These are phyloP conservation scores for Fusarium brachygibbosum DNA, from an alignment of 2,329 filamentous ascomycete species.

Conservation along the genomic window DNA sequence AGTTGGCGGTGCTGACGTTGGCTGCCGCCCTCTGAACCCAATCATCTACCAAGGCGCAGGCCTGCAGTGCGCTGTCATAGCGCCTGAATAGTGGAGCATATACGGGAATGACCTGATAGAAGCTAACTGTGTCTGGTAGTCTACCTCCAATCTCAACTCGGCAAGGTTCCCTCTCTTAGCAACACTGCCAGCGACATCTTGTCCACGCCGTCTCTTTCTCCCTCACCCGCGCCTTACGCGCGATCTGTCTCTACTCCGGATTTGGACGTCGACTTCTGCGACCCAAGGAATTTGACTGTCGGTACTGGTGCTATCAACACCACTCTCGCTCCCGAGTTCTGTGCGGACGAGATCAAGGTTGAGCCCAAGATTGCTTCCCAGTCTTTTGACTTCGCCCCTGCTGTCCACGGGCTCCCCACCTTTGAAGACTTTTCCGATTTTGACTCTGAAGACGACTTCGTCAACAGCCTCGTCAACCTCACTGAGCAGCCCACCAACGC, in stretches of 20 bases:
- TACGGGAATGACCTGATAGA: slow-evolving; percentile 28
- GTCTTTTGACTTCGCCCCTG: slow-evolving; percentile 66
- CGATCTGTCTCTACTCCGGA: slow-evolving; percentile 74
- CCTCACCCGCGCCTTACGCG: slow-evolving; percentile 85
- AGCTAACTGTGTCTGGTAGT: slow-evolving; percentile 60
- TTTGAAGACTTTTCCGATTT: slow-evolving; percentile 92
- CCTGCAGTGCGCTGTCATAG: slow-evolving; percentile 41
- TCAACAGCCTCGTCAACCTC: slow-evolving; percentile 78
- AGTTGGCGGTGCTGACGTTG: slow-evolving; percentile 37
- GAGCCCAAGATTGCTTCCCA: slow-evolving; percentile 63
- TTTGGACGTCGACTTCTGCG: slow-evolving; percentile 86
- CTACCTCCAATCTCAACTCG: slow-evolving; percentile 63
- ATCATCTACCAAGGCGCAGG: slow-evolving; percentile 38
- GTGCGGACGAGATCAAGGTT: slow-evolving; percentile 72
- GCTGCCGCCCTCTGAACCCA: slow-evolving; percentile 31
- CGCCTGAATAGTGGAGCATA: slow-evolving; percentile 44
- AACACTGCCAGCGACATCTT: slow-evolving; percentile 77
- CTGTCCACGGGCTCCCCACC: slow-evolving; percentile 72
- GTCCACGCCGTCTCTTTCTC: slow-evolving; percentile 84
- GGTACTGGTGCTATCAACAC: slow-evolving; percentile 65
- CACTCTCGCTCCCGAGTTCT: slow-evolving; percentile 71
- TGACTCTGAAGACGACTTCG: slow-evolving; percentile 90
- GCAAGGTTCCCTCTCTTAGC: slow-evolving; percentile 71
- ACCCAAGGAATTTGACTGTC: slow-evolving; percentile 90
- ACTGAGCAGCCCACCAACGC: slow-evolving; percentile 57